Evolutionary conservation across 495 filamentous ascomycete species (phyloP), one percentile per base, ranked within the genome.

Genomic region (Tuber brumale): DNA sequence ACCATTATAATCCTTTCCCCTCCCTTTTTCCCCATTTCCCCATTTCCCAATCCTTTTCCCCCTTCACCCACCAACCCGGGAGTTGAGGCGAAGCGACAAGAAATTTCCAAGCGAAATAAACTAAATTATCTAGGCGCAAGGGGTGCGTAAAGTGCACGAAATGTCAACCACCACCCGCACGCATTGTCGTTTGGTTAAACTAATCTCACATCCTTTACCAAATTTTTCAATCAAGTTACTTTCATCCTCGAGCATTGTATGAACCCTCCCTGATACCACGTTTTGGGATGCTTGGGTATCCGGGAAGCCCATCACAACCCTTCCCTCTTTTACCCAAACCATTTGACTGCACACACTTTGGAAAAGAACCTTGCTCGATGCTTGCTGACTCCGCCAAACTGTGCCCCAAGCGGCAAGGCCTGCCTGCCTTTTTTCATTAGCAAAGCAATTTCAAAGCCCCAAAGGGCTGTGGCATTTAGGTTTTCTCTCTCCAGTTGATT

Each of bases 121-220:
- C 57, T 31, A 61, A 61, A 61, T 31, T 61, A 61, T 61, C 51
- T 35, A 35, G 57, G 57, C 57, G 57, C 57, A 66, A 66, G 57
- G 57, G 57, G 57, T 66, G 57, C n/a, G 57, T 66, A 66, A 66
- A 66, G 57, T 66, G 57, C 57, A 66, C 57, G 27, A 66, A 66
- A 27, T 66, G 57, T 66, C 57, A 35, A 66, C 14, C 3, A 61
- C 57, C 57, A 31, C 23, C 48, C 23, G 48, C 48, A 31, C 57
- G 51, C 51, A 27, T 66, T 9, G 57, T 66, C 57, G 57, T 66
- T 35, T 66, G 14, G 57, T 66, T 66, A 66, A 66, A 66, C 57
- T 66, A 66, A 66, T 66, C 57, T 27, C 57, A 66, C 27, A 66
- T 12, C 27, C 14, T 66, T 66, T 35, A 66, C 57, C 51, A 61